phyloP scores from a whole-genome alignment of 495 filamentous ascomycete genomes.

The Daldinia decipiens region DNA sequence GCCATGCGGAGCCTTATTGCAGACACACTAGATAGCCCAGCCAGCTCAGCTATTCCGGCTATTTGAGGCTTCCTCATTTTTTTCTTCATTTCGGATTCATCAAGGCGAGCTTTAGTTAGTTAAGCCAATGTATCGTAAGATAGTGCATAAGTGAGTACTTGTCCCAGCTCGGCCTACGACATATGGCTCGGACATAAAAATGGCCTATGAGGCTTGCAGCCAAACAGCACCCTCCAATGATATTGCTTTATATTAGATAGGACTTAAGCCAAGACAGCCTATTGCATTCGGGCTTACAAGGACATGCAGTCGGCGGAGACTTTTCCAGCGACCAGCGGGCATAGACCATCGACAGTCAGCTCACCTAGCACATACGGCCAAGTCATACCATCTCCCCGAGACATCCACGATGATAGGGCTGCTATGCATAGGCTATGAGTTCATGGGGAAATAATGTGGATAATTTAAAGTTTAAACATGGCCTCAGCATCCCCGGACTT shows the following conservation, averaged over 20 bases:
- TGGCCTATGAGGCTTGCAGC: conserved; percentile 40
- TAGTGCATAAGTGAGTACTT: conserved; percentile 10
- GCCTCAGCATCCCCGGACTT: conserved; percentile 18
- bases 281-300: conserved; percentile 40
- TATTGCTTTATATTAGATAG: conserved; percentile 21
- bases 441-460: conserved; percentile 21
- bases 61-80: conserved; percentile 29
- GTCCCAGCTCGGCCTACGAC: conserved; percentile 15
- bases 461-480: conserved; percentile 29
- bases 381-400: conserved; percentile 32
- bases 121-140: background rate
- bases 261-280: conserved; percentile 28
- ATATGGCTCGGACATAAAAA: conserved; percentile 31
- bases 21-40: conserved; percentile 29
- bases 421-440: conserved; percentile 11
- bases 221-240: conserved; percentile 30
- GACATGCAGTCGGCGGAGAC: conserved; percentile 31
- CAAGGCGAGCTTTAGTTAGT: background rate
- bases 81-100: conserved; percentile 32
- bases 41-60: conserved; percentile 35
- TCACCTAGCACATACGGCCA: conserved; percentile 23
- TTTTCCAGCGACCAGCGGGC: conserved; percentile 30
- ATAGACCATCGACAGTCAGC: conserved; percentile 10
- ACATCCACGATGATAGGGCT: conserved; percentile 30
- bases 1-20: conserved; percentile 36